Conservation (phyloP, 176 grass and related monocot genomes). For the Raddia guianensis region DNA sequence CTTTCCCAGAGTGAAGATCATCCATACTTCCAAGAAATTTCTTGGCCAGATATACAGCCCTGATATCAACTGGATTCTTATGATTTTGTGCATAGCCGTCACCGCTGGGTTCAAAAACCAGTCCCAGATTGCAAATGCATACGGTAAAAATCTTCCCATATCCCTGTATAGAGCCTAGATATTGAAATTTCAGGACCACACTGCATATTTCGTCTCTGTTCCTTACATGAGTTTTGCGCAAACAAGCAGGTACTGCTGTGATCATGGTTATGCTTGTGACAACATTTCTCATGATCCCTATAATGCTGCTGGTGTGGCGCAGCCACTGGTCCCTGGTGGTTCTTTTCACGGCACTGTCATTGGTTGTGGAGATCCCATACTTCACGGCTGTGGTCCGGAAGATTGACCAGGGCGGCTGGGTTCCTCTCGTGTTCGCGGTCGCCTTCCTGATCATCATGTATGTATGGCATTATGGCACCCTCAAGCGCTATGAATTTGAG, state of each 20-base stretch:
- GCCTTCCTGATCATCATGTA: slow-evolving; percentile 76
- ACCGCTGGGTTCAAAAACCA: slow-evolving; percentile 77
- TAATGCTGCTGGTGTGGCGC: slow-evolving; percentile 90
- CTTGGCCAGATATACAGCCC: slow-evolving; percentile 92
- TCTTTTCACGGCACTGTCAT: slow-evolving; percentile 54
- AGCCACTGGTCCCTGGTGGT: slow-evolving; percentile 68
- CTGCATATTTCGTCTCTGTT: neutral
- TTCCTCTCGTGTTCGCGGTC: slow-evolving; percentile 56
- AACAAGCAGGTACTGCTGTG: slow-evolving; percentile 76
- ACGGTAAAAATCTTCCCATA: slow-evolving; percentile 48
- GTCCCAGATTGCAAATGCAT: slow-evolving; percentile 85
- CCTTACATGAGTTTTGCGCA: slow-evolving; percentile 21
- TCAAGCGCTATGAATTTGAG: slow-evolving; percentile 77
- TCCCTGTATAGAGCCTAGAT: neutral
- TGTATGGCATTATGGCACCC: slow-evolving; percentile 75
- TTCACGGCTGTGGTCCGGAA: slow-evolving; percentile 59
- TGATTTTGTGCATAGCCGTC: slow-evolving; percentile 76
- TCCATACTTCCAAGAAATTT: slow-evolving; percentile 83
- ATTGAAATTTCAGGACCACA: neutral
- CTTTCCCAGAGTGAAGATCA: slow-evolving; percentile 84
- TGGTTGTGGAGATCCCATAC: slow-evolving; percentile 64
- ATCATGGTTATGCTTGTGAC: slow-evolving; percentile 96
- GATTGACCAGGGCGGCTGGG: slow-evolving; percentile 82
- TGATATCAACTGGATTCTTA: slow-evolving; percentile 88
- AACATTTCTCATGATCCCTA: slow-evolving; percentile 81